Conservation (phyloP, 2,329 filamentous ascomycete species). For the Purpureocillium lavendulum region DNA sequence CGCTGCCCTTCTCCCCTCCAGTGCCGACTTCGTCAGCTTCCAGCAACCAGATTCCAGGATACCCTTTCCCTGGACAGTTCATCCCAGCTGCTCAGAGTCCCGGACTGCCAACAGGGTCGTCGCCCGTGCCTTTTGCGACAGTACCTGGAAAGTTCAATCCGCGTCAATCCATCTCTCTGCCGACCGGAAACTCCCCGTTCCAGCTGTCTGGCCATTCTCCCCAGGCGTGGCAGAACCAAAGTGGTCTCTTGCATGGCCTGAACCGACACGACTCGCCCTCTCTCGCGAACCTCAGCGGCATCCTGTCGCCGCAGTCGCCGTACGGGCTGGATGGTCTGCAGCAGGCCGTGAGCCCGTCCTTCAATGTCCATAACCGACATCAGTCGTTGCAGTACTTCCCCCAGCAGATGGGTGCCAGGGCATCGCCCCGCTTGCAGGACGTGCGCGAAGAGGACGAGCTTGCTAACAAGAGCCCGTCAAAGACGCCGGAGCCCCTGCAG, state of each 20-base stretch:
- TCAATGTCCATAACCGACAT: conserved; percentile 45
- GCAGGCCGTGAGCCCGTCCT: conserved; percentile 28
- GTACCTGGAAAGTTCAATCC: conserved; percentile 55
- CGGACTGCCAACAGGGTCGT: conserved; percentile 55
- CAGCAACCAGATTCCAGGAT: conserved; percentile 55
- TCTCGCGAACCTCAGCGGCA: conserved; percentile 38
- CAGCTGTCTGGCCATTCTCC: conserved; percentile 56
- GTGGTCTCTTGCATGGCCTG: conserved; percentile 42
- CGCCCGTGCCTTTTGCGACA: conserved; percentile 61
- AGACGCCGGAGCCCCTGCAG: conserved; percentile 40
- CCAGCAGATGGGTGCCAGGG: conserved; percentile 43
- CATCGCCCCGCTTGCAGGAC: conserved; percentile 59
- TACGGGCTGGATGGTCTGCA: conserved; percentile 45
- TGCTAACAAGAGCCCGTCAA: conserved; percentile 40
- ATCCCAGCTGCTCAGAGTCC: conserved; percentile 56
- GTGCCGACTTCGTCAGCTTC: conserved; percentile 70
- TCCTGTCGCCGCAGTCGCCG: conserved; percentile 58
- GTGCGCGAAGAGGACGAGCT: conserved; percentile 64
- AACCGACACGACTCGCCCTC: conserved; percentile 58
- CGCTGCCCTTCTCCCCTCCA: conserved; percentile 75
- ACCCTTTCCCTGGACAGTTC: conserved; percentile 51
- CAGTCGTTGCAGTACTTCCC: conserved; percentile 52
- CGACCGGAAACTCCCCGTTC: conserved; percentile 56
- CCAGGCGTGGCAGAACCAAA: conserved; percentile 49
- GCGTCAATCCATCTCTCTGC: conserved; percentile 63